Base-by-base conservation (phyloP, 129 eudicot species). In the Heracleum sosnowskyi region DNA sequence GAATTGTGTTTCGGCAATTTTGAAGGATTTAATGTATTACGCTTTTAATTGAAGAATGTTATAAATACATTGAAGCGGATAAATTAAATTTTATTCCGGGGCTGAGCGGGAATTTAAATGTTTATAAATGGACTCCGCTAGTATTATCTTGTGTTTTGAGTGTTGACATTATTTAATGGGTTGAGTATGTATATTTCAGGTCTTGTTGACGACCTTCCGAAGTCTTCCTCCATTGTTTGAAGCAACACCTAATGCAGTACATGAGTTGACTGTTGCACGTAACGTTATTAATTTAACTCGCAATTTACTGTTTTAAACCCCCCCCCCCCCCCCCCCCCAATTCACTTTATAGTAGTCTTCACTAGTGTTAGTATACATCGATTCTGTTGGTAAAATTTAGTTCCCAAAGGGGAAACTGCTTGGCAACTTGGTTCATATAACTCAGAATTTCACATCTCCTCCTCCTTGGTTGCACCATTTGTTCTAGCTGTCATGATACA, bases 141-240 rank as follows among this genome's bases (percentile, higher is more conserved):
- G 17, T 26, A 1, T 36, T 18, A 34, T 35, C 1, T 16, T 29
- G 2, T 7, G 0, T 24, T 36, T 9, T 11, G n/a, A 29, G n/a
- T n/a, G n/a, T n/a, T n/a, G n/a, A n/a, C n/a, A n/a, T 37, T 37
- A 36, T 69, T 35, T 7, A 9, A 10, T 37, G 26, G 20, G 47
- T 37, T 70, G 7, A 16, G 4, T 7, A 4, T 71, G 36, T 29
- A n/a, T 73, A 9, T 40, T 86, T 78, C 88, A 93, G 98, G 90
- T 93, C 77, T 76, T 71, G 78, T 69, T 93, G 83, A 91, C 91
- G 24, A 87, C 82, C 69, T 93, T 93, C 77, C 88, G 82, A 81
- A 93, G 98, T 79, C 96, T 93, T 26, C 97, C 97, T 60, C 98
- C 98, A 40, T 82, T 91, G 78, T 85, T 93, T 81, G 89, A 86